Base-by-base conservation (phyloP, 2,329 filamentous ascomycete species). In the Xylariaceae sp. region DNA sequence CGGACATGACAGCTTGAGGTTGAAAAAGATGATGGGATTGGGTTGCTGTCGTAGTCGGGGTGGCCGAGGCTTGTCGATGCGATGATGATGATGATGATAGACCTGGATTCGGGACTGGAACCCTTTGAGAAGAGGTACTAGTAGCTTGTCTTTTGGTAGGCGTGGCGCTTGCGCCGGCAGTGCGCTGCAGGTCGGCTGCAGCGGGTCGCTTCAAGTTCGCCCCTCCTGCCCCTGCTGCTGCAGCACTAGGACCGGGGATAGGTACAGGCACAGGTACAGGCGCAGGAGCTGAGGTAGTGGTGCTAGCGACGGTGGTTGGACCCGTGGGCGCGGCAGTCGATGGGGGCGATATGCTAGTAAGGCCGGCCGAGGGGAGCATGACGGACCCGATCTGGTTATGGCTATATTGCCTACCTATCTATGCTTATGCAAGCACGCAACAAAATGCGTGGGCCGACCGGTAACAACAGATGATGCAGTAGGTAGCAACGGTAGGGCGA, bases 171-270 rank as follows among this genome's bases (percentile, higher is more conserved):
- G 65, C 50, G 59, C 67, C 69, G 67, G 67, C 60, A 68, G 55
- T 67, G 65, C 65, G 70, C 63, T 72, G 69, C 67, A 71, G 66
- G 62, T 71, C 69, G 64, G 70, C 65, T 68, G 70, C 61, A 65
- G 70, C 69, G 56, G 68, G 66, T 68, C 70, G 70, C 64, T 71
- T 71, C 62, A 67, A 57, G 44, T 63, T 48, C 48, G 52, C 56
- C 54, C 65, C 59, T 57, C 65, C 65, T 62, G 64, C 58, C 20
- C 42, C 57, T 55, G 61, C 61, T 45, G 58, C 50, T 66, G 67
- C 65, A 67, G 65, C 60, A 51, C 64, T 58, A 56, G 62, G 63
- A 60, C 65, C 57, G 64, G 63, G 59, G 59, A 64, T 51, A 19
- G 50, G 47, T 32, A 37, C 46, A 26, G 23, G 23, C 23, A 26